Conservation (phyloP, 371 early-diverging fungal species). For the Mucor velutinosus region DNA sequence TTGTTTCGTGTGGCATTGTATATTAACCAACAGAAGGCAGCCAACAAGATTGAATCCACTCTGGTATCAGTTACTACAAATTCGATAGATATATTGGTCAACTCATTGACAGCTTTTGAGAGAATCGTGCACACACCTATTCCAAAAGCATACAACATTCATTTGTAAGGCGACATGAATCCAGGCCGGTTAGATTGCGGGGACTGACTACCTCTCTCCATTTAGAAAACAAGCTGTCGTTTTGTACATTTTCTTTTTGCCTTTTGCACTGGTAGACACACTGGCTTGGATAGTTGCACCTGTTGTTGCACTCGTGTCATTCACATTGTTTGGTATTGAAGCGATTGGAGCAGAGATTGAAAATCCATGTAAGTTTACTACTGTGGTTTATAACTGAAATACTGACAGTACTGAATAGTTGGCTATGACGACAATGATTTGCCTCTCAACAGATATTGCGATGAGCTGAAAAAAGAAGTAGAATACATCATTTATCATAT, state of each 20-base stretch:
- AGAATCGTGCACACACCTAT: conserved; percentile 78
- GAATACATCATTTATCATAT: conserved; percentile 51
- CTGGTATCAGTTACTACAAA: conserved; percentile 49
- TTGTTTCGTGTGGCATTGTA: conserved; percentile 56
- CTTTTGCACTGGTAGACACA: conserved; percentile 67
- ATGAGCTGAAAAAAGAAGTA: conserved; percentile 42
- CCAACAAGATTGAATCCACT: conserved; percentile 53
- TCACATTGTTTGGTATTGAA: conserved; percentile 78
- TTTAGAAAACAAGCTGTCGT: conserved; percentile 67
- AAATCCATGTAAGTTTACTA: conserved; percentile 37
- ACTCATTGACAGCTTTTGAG: conserved; percentile 72
- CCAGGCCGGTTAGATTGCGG: not conserved
- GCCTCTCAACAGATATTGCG: conserved; percentile 44
- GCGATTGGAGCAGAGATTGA: conserved; percentile 58
- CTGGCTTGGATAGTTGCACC: conserved; percentile 62
- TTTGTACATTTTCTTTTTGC: conserved; percentile 68
- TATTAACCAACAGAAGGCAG: conserved; percentile 49
- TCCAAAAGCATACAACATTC: conserved; percentile 80
- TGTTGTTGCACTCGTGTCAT: conserved; percentile 62
- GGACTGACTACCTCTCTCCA: not conserved
- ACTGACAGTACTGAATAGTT: conserved; percentile 55
- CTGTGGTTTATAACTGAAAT: conserved; percentile 1
- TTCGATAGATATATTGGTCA: conserved; percentile 56
- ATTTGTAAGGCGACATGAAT: too few relatives aligned
- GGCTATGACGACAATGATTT: conserved; percentile 63